Percentiles rank a stretch among this genome's conserved stretches.
Conservation (phyloP, 2,329 filamentous ascomycete species). For the Microascus cirrosus region DNA sequence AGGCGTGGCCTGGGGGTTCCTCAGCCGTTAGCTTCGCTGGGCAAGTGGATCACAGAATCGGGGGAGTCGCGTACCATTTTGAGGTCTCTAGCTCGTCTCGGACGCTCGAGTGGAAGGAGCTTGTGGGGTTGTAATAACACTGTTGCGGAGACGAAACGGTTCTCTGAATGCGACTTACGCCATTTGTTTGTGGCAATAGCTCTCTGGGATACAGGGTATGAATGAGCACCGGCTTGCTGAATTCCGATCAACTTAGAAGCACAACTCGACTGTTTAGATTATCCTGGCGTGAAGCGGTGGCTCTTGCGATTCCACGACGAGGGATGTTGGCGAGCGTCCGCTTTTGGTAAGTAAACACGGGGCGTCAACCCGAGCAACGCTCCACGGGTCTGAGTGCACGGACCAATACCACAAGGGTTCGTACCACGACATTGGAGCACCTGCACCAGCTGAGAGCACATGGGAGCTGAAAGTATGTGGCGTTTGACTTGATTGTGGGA, state of each 20-base stretch:
- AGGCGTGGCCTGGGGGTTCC: slow-evolving; percentile 1
- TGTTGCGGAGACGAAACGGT: background rate
- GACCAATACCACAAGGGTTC: background rate
- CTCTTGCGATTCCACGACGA: background rate
- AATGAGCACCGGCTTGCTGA: too few species aligned
- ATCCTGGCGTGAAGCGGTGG: background rate
- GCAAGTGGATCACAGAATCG: background rate
- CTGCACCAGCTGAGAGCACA: too few species aligned
- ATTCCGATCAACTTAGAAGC: too few species aligned
- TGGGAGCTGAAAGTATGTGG: background rate
- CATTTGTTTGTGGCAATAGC: too few species aligned
- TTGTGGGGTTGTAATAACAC: background rate
- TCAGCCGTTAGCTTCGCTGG: background rate
- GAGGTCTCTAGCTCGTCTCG: background rate
- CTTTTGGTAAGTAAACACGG: background rate
- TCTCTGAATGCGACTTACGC: background rate
- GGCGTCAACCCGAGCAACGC: background rate
- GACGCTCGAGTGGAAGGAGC: background rate
- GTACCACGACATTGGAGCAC: too few species aligned
- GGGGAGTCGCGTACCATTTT: background rate
- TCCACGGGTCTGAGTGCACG: background rate
- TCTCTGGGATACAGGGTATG: too few species aligned
- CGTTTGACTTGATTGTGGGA: background rate
- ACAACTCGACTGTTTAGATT: too few species aligned
- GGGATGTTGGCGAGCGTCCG: background rate